Evolutionary conservation across 2,329 filamentous ascomycete species (phyloP), one percentile per base, ranked within the genome.

Genomic region (Sporothrix brunneoviolacea): DNA sequence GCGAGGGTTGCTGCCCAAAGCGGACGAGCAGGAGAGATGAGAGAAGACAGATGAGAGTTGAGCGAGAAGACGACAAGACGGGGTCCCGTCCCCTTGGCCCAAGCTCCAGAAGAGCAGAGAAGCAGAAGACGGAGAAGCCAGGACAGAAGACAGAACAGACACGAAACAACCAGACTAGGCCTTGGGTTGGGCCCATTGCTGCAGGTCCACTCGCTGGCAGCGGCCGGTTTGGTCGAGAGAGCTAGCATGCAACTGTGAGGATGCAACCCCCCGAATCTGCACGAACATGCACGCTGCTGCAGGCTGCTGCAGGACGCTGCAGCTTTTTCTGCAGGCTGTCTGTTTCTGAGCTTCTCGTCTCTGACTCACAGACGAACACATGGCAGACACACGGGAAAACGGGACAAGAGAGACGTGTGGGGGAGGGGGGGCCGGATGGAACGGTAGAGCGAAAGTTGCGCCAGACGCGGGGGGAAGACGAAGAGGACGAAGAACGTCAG

Each of bases 151-250:
- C 8, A 32, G 16, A 19, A 41, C 27, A 24, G n/a, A 32, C 19
- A 12, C 16, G 30, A 36, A 37, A 30, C 24, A 32, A 42, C n/a
- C n/a, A n/a, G n/a, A n/a, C n/a, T n/a, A 13, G 32, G 24, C 43
- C 35, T 53, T 22, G 47, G 32, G 33, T 41, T 48, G 38, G 37
- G 28, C 28, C 18, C 24, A 42, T 45, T 18, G 41, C 53, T 57
- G 55, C 53, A 53, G 48, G 49, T 52, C 49, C 48, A 55, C 50
- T 55, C 53, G 53, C 53, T 57, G 49, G 13, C 48, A 44, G 27
- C 37, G 15, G 36, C 38, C 28, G 22, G 38, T 49, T 42, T 19
- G 36, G 24, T 42, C 36, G 36, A 16, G 19, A 16, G 33, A 21
- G 30, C 27, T 21, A 36, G 38, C 38, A 37, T 13, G 46, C 27